phyloP scores from a whole-genome alignment of 2,329 filamentous ascomycete species.

The Xylariaceae sp. region DNA sequence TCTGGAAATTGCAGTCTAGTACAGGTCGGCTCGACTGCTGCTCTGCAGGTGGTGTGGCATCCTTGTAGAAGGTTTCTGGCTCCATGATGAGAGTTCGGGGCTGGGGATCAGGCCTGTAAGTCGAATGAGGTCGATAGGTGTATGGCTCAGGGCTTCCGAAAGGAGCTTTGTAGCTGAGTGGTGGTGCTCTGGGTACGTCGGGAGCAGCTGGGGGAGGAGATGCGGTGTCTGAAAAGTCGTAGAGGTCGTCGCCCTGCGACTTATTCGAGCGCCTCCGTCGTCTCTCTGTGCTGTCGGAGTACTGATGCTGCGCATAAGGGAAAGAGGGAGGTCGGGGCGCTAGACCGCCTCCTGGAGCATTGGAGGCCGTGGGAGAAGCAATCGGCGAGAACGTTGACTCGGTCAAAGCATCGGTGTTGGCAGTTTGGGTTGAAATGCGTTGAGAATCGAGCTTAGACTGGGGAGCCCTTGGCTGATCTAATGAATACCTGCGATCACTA shows the following conservation, averaged over 20 bases:
- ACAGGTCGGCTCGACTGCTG: slow-evolving; percentile 24
- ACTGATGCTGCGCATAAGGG: slow-evolving; percentile 43
- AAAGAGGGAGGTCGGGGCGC: slow-evolving; percentile 60
- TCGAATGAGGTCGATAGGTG: slow-evolving; percentile 29
- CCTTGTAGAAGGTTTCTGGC: slow-evolving; percentile 35
- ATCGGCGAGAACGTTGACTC: slow-evolving; percentile 59
- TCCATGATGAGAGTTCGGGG: slow-evolving; percentile 27
- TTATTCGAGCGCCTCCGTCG: slow-evolving; percentile 37
- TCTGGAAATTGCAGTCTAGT: slow-evolving; percentile 29
- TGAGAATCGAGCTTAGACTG: slow-evolving; percentile 38
- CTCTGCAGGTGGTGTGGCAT: slow-evolving; percentile 24
- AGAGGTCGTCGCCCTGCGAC: slow-evolving; percentile 42
- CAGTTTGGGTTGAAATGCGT: slow-evolving; percentile 55
- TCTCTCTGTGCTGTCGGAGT: slow-evolving; percentile 44
- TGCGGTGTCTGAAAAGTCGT: slow-evolving; percentile 32
- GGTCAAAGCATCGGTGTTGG: slow-evolving; percentile 52
- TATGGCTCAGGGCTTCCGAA: slow-evolving; percentile 39
- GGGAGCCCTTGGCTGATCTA: slow-evolving; percentile 35
- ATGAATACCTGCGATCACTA: slow-evolving; percentile 33
- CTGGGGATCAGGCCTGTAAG: slow-evolving; percentile 25
- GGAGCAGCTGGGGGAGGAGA: slow-evolving; percentile 52
- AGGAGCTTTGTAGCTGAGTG: slow-evolving; percentile 55
- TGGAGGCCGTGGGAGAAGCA: slow-evolving; percentile 52
- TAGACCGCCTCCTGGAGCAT: slow-evolving; percentile 50
- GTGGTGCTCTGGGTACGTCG: slow-evolving; percentile 59